A percentile compares a stretch with the other conserved stretches of the same genome.
Conservation (phyloP, 129 eudicot species). For the Daucus carota region DNA sequence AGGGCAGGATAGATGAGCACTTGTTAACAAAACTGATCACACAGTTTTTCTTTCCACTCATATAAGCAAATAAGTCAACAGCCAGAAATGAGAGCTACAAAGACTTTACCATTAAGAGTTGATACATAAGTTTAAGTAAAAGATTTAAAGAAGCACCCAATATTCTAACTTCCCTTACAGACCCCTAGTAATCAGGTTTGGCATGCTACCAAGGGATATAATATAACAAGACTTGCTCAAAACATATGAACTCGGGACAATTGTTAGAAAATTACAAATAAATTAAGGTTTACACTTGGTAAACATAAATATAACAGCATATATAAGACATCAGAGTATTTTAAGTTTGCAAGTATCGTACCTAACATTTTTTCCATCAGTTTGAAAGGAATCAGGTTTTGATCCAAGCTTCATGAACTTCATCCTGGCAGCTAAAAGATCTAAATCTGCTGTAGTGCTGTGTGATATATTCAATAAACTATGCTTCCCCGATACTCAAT, state of each 20-base stretch:
- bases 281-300: not conserved
- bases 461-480: not conserved
- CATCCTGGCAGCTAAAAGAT: constrained; percentile 48
- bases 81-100: not conserved
- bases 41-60: not conserved
- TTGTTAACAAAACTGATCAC: not conserved
- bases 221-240: not conserved
- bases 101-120: not conserved
- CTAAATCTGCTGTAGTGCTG: constrained; percentile 17
- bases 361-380: constrained; percentile 76
- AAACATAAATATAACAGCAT: constrained; percentile 16
- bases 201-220: not conserved
- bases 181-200: not conserved
- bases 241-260: not conserved
- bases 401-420: constrained; percentile 99
- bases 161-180: not conserved
- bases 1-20: not conserved
- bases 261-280: not conserved
- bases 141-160: not conserved
- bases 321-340: not conserved
- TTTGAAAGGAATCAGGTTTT: constrained; percentile 81
- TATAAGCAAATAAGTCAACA: not conserved
- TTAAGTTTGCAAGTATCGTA: constrained; percentile 21
- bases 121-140: not conserved
- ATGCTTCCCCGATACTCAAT: constrained; percentile 27